A percentile compares a stretch with the other conserved stretches of the same genome.
These are phyloP conservation scores for Entomortierella parvispora DNA, from an alignment of 192 early-diverging fungal genomes.

Conservation along the genomic window DNA sequence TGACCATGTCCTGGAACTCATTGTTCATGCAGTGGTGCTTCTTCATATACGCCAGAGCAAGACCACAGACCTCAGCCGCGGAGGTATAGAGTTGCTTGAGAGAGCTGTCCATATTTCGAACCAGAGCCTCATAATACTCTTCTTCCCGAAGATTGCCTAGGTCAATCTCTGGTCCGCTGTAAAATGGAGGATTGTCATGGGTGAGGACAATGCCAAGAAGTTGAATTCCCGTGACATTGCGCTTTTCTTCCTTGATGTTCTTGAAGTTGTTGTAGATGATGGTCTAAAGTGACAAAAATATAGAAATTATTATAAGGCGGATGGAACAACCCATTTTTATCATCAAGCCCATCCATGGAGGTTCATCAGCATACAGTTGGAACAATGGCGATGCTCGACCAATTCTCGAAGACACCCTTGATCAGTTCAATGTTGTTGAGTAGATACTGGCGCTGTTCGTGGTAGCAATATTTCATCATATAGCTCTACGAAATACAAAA, in stretches of 20 bases:
- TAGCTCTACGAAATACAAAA: slow-evolving; percentile 36
- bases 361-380: slow-evolving; percentile 65
- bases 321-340: no score
- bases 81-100: slow-evolving; percentile 55
- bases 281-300: slow-evolving; percentile 27
- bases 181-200: slow-evolving; percentile 61
- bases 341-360: no score
- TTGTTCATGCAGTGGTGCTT: slow-evolving; percentile 19
- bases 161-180: slow-evolving; percentile 51
- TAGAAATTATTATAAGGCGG: not conserved
- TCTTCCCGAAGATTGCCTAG: slow-evolving; percentile 46
- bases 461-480: slow-evolving; percentile 57
- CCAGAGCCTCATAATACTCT: slow-evolving; percentile 56
- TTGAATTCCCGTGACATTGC: slow-evolving; percentile 68
- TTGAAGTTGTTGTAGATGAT: slow-evolving; percentile 57
- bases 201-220: slow-evolving; percentile 64
- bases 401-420: slow-evolving; percentile 71
- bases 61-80: slow-evolving; percentile 65
- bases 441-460: slow-evolving; percentile 42
- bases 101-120: slow-evolving; percentile 53
- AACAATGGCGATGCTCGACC: slow-evolving; percentile 64
- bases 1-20: slow-evolving; percentile 40
- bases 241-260: slow-evolving; percentile 52
- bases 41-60: slow-evolving; percentile 52
- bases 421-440: slow-evolving; percentile 69